phyloP scores from a whole-genome alignment of 1,284 basidiomycete species.

The Singerocomus rubriflavus region DNA sequence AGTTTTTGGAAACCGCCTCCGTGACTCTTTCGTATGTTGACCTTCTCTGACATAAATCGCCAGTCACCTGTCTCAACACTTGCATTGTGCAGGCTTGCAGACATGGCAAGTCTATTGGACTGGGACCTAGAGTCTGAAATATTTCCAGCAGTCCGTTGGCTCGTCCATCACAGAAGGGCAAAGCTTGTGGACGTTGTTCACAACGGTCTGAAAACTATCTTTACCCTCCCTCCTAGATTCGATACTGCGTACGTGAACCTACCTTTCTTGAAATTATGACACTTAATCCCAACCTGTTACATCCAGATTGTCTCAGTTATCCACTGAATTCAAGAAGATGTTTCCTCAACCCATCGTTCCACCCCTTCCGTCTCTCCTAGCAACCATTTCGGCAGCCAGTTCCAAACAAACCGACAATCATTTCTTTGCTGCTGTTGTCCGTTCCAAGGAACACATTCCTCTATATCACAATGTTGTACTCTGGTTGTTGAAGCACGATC shows the following conservation, averaged over 20 bases:
- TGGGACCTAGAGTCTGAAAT: slow-evolving; percentile 87
- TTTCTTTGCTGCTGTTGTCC: slow-evolving; percentile 77
- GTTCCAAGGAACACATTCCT: slow-evolving; percentile 62
- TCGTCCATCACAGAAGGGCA: slow-evolving; percentile 87
- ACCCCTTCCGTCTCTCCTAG: slow-evolving; percentile 70
- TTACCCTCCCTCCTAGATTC: slow-evolving; percentile 70
- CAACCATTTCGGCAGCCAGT: slow-evolving; percentile 66
- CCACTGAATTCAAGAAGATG: slow-evolving; percentile 58
- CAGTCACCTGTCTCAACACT: slow-evolving; percentile 1
- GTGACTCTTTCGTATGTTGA: slow-evolving; percentile 59
- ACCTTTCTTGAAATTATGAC: background rate
- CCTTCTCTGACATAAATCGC: background rate
- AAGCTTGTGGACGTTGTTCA: slow-evolving; percentile 88
- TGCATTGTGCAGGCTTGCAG: slow-evolving; percentile 59
- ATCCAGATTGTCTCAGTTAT: slow-evolving; percentile 57
- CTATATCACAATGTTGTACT: slow-evolving; percentile 82
- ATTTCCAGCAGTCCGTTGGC: slow-evolving; percentile 84
- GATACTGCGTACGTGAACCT: slow-evolving; percentile 55
- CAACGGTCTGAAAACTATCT: slow-evolving; percentile 78
- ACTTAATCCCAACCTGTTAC: background rate
- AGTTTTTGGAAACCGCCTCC: slow-evolving; percentile 65
- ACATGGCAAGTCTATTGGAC: slow-evolving; percentile 80
- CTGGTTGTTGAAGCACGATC: slow-evolving; percentile 88
- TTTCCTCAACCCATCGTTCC: slow-evolving; percentile 69
- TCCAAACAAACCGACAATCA: slow-evolving; percentile 59